These are phyloP conservation scores for Leccinum variicolor DNA, from an alignment of 768 basidiomycete genomes.

Conservation along the genomic window DNA sequence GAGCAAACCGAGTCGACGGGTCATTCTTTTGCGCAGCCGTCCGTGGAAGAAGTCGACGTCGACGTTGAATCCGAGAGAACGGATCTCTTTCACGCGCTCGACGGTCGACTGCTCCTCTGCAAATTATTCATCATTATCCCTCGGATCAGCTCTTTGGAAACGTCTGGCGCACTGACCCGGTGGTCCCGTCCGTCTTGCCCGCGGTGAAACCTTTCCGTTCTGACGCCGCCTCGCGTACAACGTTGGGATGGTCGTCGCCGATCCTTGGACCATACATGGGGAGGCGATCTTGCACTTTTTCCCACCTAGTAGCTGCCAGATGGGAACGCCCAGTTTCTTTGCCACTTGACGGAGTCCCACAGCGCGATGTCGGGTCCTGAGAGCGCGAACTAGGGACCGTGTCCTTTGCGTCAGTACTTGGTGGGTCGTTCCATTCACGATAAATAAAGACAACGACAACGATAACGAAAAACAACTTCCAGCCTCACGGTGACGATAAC, in stretches of 20 bases:
- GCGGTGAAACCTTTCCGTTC: conserved; percentile 61
- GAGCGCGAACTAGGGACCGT: conserved; percentile 40
- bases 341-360: conserved; percentile 70
- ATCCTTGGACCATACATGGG: conserved; percentile 58
- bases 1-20: conserved; percentile 61
- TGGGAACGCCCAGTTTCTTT: conserved; percentile 61
- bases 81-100: conserved; percentile 49
- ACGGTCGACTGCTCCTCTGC: conserved; percentile 45
- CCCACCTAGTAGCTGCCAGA: conserved; percentile 71
- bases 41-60: conserved; percentile 66
- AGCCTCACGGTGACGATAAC: background rate
- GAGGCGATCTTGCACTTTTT: conserved; percentile 55
- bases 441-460: background rate
- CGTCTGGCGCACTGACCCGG: conserved; percentile 26
- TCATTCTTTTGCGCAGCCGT: conserved; percentile 64
- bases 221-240: conserved; percentile 50
- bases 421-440: background rate
- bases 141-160: conserved; percentile 3
- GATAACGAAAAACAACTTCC: background rate
- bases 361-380: conserved; percentile 68
- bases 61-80: conserved; percentile 55
- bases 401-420: background rate
- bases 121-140: conserved; percentile 15
- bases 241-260: conserved; percentile 42
- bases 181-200: conserved; percentile 71